Percentiles rank a stretch among this genome's conserved stretches.
Conservation (phyloP, 1,284 basidiomycete genomes). For the Puccinia coronata region DNA sequence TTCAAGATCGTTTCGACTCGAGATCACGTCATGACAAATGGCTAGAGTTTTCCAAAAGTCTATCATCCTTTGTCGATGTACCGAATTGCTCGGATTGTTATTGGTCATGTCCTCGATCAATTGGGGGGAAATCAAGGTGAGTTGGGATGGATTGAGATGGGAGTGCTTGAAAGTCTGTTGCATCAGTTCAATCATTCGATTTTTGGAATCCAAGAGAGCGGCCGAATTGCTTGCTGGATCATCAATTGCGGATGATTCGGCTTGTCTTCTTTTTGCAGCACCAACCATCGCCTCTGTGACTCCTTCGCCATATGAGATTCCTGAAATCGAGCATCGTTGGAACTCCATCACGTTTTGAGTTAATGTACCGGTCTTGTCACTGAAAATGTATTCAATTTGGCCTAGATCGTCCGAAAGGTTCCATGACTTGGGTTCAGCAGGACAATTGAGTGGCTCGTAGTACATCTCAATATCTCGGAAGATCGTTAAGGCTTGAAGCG, state of each 20-base stretch:
- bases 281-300: conserved; percentile 93
- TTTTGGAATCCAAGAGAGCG: conserved; percentile 70
- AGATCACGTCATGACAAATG: conserved; percentile 85
- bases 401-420: conserved; percentile 97
- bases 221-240: conserved; percentile 62
- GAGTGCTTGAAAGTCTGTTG: conserved; percentile 79
- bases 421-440: conserved; percentile 95
- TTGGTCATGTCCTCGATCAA: conserved; percentile 75
- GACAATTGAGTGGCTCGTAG: conserved; percentile 67
- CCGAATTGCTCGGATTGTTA: conserved; percentile 60
- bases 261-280: conserved; percentile 76
- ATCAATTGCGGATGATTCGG: conserved; percentile 69
- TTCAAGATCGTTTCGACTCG: conserved; percentile 65
- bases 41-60: conserved; percentile 87
- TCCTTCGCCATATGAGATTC: conserved; percentile 84
- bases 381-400: conserved; percentile 97
- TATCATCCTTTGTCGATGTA: conserved; percentile 71
- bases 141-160: conserved; percentile 76
- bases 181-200: conserved; percentile 76
- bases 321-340: conserved; percentile 87
- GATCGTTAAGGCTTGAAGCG: conserved; percentile 95
- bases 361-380: conserved; percentile 94
- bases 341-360: conserved; percentile 97
- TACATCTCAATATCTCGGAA: conserved; percentile 95
- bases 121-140: conserved; percentile 84